Evolutionary conservation across 768 basidiomycete genomes (phyloP), one percentile per base, ranked within the genome.

Genomic region (Suillus americanus): DNA sequence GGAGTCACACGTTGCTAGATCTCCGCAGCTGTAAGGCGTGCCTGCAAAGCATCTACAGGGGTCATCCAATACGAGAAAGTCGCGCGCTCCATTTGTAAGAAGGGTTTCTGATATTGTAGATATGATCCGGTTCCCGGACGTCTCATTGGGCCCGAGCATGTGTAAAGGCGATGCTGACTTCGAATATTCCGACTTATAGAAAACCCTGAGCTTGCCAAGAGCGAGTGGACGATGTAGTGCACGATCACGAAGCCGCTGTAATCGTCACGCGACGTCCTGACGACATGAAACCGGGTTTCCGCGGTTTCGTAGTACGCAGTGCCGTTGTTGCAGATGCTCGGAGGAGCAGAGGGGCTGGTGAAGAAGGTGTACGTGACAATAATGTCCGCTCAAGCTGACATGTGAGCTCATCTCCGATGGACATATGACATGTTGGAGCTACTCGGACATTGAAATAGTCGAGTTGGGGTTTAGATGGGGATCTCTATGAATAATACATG

Each of bases 91-190:
- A 3, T 64, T 66, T 20, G 65, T 67, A 33, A 78, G 65, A 35
- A 77, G 67, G 5, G 33, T 56, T 54, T 77, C 78, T 75, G 78
- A 79, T 23, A 73, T 72, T n/a, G 77, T 79, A 48, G 78, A 78
- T 25, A 79, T 74, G 62, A 53, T 53, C 51, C 51, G 46, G 23
- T 79, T 76, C 13, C 75, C 78, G 63, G 77, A 81, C 20, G 65
- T 67, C 37, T 62, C 18, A 16, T 68, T 72, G 57, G 67, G 62
- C 14, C 65, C 28, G 45, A 74, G 59, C 13, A 74, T 72, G 37
- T 75, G 70, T 33, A 76, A 60, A 25, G 60, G 64, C 30, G 65
- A 78, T 48, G 55, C 72, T 73, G 12, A 78, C 75, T 62, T 80
- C 76, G 67, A 80, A 75, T 60, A 80, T 79, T 46, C 74, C 76